A percentile compares a stretch with the other conserved stretches of the same genome.
Evolutionary conservation across 306 rosid species (phyloP).

Genomic region (Elaeagnus macrophylla): DNA sequence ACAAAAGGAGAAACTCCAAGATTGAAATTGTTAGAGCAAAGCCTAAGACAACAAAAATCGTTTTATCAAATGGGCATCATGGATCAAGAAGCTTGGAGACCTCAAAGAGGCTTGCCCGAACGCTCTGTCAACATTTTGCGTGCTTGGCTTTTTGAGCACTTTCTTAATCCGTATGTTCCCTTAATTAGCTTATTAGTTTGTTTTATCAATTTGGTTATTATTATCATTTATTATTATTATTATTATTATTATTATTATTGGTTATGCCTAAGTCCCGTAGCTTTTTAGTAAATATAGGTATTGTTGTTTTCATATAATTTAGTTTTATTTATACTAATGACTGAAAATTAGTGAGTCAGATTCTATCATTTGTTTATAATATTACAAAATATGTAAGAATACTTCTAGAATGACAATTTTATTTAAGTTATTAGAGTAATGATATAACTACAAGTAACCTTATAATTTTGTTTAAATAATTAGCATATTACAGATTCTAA

Average conservation of each 20-base stretch:
- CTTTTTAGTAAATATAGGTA: no score
- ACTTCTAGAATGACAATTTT: no score
- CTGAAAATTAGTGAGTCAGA: no score
- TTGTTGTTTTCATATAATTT: no score
- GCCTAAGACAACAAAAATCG: conserved; percentile 86
- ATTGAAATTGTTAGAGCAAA: conserved; percentile 71
- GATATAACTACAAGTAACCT: no score
- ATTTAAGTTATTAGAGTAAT: no score
- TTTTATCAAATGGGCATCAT: conserved; percentile 95
- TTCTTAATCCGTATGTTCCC: conserved; percentile 86
- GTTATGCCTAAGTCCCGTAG: no score
- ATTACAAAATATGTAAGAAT: no score
- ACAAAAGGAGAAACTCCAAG: conserved; percentile 98
- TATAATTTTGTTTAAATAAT: no score
- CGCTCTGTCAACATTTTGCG: conserved; percentile 93
- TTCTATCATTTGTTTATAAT: no score
- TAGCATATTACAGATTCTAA: no score
- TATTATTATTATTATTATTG: not conserved
- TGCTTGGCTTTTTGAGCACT: conserved; percentile 99
- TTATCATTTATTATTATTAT: not conserved
- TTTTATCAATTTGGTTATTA: not conserved
- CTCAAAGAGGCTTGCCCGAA: conserved; percentile 96
- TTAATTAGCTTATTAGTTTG: not conserved
- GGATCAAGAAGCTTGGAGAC: conserved; percentile 99
- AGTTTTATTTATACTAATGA: no score